Percentiles rank a stretch among this genome's conserved stretches.
phyloP scores from a whole-genome alignment of 768 basidiomycete species.

The Leccinellum luteum region DNA sequence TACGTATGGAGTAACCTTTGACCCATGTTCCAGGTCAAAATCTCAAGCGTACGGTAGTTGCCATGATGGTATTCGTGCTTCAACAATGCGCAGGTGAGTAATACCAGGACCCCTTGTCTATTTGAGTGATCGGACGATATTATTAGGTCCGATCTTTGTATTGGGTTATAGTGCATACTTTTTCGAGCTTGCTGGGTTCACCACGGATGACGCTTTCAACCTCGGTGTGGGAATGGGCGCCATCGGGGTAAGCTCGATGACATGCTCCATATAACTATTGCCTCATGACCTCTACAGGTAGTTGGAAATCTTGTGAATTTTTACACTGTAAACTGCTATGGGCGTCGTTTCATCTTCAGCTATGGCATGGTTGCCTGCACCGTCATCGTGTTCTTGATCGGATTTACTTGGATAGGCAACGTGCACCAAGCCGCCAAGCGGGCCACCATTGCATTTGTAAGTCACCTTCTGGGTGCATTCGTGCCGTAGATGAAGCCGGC shows the following conservation, averaged over 20 bases:
- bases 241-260: constrained; percentile 18
- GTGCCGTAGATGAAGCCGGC: not conserved
- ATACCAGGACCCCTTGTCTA: not conserved
- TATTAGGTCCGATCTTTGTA: constrained; percentile 26
- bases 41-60: constrained; percentile 25
- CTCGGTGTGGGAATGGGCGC: constrained; percentile 29
- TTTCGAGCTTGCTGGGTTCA: constrained; percentile 36
- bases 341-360: not conserved
- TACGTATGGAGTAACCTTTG: not conserved
- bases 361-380: constrained; percentile 20
- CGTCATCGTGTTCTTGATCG: constrained; percentile 23
- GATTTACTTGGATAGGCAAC: constrained; percentile 25
- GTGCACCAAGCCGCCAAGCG: constrained; percentile 15
- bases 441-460: constrained; percentile 23
- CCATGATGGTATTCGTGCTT: constrained; percentile 32
- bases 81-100: constrained; percentile 24
- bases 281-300: constrained; percentile 11
- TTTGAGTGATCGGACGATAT: not conserved
- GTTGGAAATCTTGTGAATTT: constrained; percentile 17
- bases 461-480: not conserved
- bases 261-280: not conserved
- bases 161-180: constrained; percentile 33
- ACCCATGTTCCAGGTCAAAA: constrained; percentile 16
- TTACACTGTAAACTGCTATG: not conserved
- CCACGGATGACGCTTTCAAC: constrained; percentile 28